Base-by-base conservation (phyloP, 495 filamentous ascomycete genomes). In the Penicillium malachiteum region DNA sequence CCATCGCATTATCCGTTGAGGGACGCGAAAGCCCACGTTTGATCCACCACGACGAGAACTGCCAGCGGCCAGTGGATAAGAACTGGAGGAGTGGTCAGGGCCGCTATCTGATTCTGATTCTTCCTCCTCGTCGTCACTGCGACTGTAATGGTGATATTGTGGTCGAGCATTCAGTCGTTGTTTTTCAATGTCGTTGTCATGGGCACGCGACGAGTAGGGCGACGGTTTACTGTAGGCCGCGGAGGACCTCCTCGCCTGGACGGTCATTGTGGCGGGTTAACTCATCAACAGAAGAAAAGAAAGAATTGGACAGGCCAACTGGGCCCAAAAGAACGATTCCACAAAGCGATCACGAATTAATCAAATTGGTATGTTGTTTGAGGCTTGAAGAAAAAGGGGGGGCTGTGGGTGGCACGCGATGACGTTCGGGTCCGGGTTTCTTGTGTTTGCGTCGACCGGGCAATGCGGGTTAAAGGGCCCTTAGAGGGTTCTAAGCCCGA, bases 1-100 rank as follows among this genome's bases (percentile, higher is more conserved):
- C 63, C 84, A 91, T 65, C 87, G 80, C 62, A 87, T 80, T 13
- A 90, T 75, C 59, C 76, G 82, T 56, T 87, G 81, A 21, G 76
- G 49, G 74, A 88, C 56, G 26, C 82, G 82, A 60, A 78, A 75
- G 47, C 79, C 73, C 6, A 77, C 62, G 16, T 63, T 57, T 9
- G 67, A 56, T 30, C 78, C 73, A 13, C 67, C 59, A 11, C 73
- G 71, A 42, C 77, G 58, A 70, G 64, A 48, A 62, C 67, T 45
- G 58, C 71, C 66, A 55, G 72, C 76, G 38, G 88, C 84, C 14
- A 81, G 81, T 21, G 78, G 75, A 48, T 81, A 72, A 26, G 84
- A 85, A 17, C 64, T 41, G n/a, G 68, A 63, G 30, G 72, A 71
- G 53, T 52, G 45, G 17, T 58, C 47, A 58, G 71, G 55, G 44